These are phyloP conservation scores for Dactylonectria estremocensis DNA, from an alignment of 2,329 filamentous ascomycete species.

Conservation along the genomic window DNA sequence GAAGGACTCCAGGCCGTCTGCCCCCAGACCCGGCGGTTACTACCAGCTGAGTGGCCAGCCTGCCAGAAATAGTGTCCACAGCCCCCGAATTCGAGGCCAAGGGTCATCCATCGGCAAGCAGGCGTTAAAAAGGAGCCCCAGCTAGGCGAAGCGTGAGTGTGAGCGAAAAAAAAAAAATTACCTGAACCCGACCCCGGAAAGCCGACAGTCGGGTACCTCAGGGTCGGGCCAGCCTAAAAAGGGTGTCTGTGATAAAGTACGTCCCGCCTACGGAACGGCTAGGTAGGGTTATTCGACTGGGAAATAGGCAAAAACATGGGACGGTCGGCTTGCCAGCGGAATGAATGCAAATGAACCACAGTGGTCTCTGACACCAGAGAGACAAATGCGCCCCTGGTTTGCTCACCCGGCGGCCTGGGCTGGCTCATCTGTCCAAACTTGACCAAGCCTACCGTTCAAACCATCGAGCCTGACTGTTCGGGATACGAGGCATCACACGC, in stretches of 20 bases:
- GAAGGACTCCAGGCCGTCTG: conserved; percentile 41
- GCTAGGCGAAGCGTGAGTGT: conserved; percentile 4
- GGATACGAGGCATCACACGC: conserved; percentile 2
- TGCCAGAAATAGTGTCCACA: conserved; percentile 49
- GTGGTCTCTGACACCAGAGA: not conserved
- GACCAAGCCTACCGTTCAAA: not conserved
- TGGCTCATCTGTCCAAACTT: not conserved
- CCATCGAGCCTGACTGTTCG: not conserved
- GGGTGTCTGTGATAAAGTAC: conserved; percentile 1
- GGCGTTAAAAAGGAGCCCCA: conserved; percentile 23
- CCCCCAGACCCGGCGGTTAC: conserved; percentile 38
- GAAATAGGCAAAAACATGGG: not conserved
- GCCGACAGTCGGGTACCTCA: conserved; percentile 22
- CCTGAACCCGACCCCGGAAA: conserved; percentile 14
- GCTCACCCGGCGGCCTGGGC: not conserved
- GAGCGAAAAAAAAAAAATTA: conserved; percentile 24
- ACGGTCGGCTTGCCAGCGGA: conserved; percentile 6
- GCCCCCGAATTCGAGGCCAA: conserved; percentile 43
- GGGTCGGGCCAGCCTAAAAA: conserved; percentile 13
- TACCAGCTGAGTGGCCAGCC: conserved; percentile 43
- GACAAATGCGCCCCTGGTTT: not conserved
- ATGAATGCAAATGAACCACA: conserved; percentile 15
- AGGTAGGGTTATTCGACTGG: not conserved
- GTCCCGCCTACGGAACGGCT: not conserved
- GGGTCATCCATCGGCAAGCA: conserved; percentile 36